Evolutionary conservation across 768 basidiomycete species (phyloP).

Genomic region (Agrocybe praecox): DNA sequence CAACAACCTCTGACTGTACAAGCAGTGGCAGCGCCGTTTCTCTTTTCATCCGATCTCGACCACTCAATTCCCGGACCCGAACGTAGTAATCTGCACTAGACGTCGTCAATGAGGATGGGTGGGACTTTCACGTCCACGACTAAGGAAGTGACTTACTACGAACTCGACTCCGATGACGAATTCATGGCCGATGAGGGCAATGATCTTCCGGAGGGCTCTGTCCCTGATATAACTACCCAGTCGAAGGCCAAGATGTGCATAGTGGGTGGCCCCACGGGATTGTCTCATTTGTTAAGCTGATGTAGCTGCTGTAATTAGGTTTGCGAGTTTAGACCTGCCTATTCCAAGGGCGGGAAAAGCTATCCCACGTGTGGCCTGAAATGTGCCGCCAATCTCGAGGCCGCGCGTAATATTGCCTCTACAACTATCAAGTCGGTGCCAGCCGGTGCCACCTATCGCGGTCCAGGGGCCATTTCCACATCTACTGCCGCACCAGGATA

Average conservation of each 20-base stretch:
- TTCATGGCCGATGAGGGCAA: slow-evolving; percentile 11
- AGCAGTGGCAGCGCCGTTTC: no score
- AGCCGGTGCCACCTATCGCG: not conserved
- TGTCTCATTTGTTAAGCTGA: not conserved
- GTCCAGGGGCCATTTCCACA: not conserved
- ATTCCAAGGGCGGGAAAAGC: slow-evolving; percentile 9
- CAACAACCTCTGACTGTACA: no score
- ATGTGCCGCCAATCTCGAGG: slow-evolving; percentile 13
- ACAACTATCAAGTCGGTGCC: not conserved
- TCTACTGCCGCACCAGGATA: not conserved
- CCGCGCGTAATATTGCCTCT: not conserved
- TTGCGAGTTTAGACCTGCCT: slow-evolving; percentile 12
- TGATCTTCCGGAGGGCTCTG: not conserved
- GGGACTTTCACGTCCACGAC: not conserved
- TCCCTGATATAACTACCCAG: not conserved
- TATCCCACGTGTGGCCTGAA: slow-evolving; percentile 23
- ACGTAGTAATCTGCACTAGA: no score
- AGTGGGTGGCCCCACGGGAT: slow-evolving; percentile 8
- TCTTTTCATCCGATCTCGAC: no score
- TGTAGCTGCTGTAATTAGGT: slow-evolving; percentile 11
- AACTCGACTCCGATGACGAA: slow-evolving; percentile 3
- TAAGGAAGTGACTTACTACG: not conserved
- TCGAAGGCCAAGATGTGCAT: not conserved
- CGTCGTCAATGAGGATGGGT: not conserved
- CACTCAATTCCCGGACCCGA: no score